These are phyloP conservation scores for Elongisporangium senticosum DNA, from an alignment of 352 stramenopile species.

Conservation along the genomic window DNA sequence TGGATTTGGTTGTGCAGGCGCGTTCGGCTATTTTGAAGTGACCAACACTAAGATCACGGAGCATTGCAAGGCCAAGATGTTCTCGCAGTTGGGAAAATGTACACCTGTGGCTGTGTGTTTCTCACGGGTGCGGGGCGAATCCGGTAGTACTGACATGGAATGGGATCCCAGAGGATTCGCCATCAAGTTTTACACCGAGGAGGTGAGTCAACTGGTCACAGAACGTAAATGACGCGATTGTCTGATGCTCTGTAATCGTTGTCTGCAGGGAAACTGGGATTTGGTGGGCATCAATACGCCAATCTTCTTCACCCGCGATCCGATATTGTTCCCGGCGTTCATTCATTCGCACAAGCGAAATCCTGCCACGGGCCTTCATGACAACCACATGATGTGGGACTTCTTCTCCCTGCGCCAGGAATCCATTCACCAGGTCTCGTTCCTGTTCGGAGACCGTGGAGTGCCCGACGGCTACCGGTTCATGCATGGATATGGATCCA, in stretches of 20 bases:
- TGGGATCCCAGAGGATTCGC: conserved; percentile 84
- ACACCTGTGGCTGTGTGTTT: conserved; percentile 85
- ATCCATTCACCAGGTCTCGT: conserved; percentile 72
- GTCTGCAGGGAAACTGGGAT: conserved; percentile 83
- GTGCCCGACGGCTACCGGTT: conserved; percentile 78
- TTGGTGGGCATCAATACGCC: conserved; percentile 88
- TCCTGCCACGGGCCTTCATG: conserved; percentile 71
- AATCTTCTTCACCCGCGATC: conserved; percentile 89
- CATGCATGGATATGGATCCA: conserved; percentile 87
- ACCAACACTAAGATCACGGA: conserved; percentile 48
- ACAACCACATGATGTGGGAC: conserved; percentile 84
- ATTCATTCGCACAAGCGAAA: conserved; percentile 90
- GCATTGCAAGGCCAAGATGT: conserved; percentile 77
- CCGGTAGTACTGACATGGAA: conserved; percentile 65
- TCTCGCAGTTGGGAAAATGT: conserved; percentile 69
- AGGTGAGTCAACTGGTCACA: conserved; percentile 19
- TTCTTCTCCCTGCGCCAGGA: conserved; percentile 84
- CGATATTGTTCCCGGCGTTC: conserved; percentile 87
- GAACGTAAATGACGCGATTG: too few species aligned
- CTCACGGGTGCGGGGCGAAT: conserved; percentile 72
- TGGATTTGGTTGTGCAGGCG: conserved; percentile 36
- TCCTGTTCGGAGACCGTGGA: conserved; percentile 82
- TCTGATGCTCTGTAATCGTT: too few species aligned
- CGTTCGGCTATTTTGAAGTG: conserved; percentile 91
- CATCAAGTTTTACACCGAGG: conserved; percentile 90